Conservation (phyloP, 306 rosid species). For the Pueraria montana region DNA sequence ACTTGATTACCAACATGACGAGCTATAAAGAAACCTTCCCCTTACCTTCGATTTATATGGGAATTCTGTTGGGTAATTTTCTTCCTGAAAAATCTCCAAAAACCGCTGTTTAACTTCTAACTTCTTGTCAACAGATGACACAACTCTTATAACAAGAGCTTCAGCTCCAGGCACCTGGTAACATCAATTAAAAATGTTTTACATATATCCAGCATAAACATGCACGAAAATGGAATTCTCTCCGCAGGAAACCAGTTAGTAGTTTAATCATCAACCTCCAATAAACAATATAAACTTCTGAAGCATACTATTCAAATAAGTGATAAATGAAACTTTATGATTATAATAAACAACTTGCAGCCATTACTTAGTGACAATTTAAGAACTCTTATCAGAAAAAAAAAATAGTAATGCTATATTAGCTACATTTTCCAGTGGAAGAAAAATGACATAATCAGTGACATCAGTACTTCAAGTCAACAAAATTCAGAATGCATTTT, state of each 20-base stretch:
- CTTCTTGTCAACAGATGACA: constrained; percentile 96
- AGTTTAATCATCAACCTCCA: background rate
- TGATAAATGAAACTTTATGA: background rate
- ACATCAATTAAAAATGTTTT: constrained; percentile 36
- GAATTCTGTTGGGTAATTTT: constrained; percentile 92
- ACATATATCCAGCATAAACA: constrained; percentile 9
- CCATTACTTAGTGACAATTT: background rate
- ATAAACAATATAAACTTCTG: background rate
- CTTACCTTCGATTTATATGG: constrained; percentile 96
- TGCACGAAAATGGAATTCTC: background rate
- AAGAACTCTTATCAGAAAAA: background rate
- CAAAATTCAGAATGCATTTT: background rate
- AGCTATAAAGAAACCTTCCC: background rate
- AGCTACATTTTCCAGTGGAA: background rate
- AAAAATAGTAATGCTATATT: background rate
- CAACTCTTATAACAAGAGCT: constrained; percentile 88
- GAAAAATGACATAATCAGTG: background rate
- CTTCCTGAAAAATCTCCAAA: constrained; percentile 95
- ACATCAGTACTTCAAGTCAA: background rate
- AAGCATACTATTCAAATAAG: background rate
- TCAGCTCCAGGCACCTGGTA: constrained; percentile 95
- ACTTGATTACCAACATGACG: background rate
- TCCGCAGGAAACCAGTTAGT: background rate
- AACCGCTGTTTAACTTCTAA: constrained; percentile 96
- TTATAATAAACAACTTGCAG: background rate